Percentiles rank a stretch among this genome's conserved stretches.
Conservation (phyloP, 495 filamentous ascomycete genomes). For the Hypoxylon perforatum region DNA sequence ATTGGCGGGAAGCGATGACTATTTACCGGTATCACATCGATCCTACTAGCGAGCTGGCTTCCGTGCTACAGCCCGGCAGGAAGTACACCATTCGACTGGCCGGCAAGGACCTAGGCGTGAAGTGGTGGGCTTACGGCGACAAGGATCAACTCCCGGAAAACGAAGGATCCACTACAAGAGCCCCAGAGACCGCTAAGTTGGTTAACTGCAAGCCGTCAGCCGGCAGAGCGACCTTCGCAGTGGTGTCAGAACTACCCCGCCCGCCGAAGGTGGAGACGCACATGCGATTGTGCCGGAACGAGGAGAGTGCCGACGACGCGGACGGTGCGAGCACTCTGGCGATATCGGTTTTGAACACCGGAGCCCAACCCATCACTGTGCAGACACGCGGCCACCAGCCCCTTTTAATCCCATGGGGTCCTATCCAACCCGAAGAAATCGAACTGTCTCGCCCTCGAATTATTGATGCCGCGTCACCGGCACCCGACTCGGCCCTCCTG, state of each 20-base stretch:
- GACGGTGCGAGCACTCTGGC: conserved; percentile 18
- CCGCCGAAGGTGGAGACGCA: conserved; percentile 37
- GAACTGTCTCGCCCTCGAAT: conserved; percentile 3
- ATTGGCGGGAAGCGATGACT: conserved; percentile 37
- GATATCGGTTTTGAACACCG: conserved; percentile 31
- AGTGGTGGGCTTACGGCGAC: conserved; percentile 12
- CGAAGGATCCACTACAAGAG: conserved; percentile 14
- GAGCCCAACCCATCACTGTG: conserved; percentile 27
- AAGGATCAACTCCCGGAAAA: conserved; percentile 23
- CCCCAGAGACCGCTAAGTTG: conserved; percentile 32
- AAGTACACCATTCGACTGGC: conserved; percentile 40
- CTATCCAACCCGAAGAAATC: conserved; percentile 29
- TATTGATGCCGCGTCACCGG: conserved; percentile 1
- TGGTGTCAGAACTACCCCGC: conserved; percentile 24
- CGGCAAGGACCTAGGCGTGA: conserved; percentile 27
- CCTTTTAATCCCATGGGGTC: conserved; percentile 39
- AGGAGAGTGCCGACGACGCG: conserved; percentile 13
- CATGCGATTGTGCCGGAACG: conserved; percentile 34
- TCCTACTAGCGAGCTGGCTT: conserved; percentile 37
- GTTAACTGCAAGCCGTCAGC: conserved; percentile 42
- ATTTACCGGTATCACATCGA: conserved; percentile 37
- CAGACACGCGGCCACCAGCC: conserved; percentile 39
- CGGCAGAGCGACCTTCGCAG: conserved; percentile 39
- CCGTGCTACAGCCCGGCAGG: conserved; percentile 34
- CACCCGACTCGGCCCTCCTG: neutral